phyloP scores from a whole-genome alignment of 257 asterid species.

The Agastache rugosa region DNA sequence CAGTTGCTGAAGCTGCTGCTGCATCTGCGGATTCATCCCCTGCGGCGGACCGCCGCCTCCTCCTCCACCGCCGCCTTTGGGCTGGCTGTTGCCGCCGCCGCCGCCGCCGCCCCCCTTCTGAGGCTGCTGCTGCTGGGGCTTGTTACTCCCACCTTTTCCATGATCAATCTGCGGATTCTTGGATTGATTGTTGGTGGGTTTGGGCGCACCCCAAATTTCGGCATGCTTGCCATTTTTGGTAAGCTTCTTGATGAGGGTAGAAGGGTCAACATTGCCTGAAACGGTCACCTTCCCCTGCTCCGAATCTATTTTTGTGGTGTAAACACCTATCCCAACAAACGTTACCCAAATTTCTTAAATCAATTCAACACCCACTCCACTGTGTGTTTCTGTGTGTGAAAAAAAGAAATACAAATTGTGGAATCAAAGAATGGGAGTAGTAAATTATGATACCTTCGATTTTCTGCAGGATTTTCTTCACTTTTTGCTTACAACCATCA shows the following conservation, averaged over 20 bases:
- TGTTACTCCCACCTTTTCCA: slow-evolving; percentile 56
- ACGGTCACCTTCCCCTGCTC: slow-evolving; percentile 91
- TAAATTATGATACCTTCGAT: slow-evolving; percentile 63
- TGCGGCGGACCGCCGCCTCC: slow-evolving; percentile 23
- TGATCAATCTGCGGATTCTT: slow-evolving; percentile 69
- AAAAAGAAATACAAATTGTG: too few species aligned
- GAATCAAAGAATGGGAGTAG: too few species aligned
- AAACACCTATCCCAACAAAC: slow-evolving; percentile 62
- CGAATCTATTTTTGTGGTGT: slow-evolving; percentile 72
- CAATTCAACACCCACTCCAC: neutral
- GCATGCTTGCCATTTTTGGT: slow-evolving; percentile 82
- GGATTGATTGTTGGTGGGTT: slow-evolving; percentile 50
- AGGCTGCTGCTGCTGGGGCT: slow-evolving; percentile 44
- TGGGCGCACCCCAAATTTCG: slow-evolving; percentile 85
- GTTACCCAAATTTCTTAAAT: neutral
- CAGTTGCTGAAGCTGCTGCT: slow-evolving; percentile 50
- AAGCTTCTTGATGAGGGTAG: slow-evolving; percentile 83
- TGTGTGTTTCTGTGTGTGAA: too few species aligned
- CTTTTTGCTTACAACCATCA: slow-evolving; percentile 92
- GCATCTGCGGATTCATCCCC: slow-evolving; percentile 41
- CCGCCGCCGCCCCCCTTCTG: slow-evolving; percentile 45
- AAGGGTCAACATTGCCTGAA: slow-evolving; percentile 87
- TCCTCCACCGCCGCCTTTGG: slow-evolving; percentile 28
- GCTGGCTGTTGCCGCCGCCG: slow-evolving; percentile 44
- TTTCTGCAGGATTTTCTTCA: slow-evolving; percentile 93